Evolutionary conservation across 352 stramenopile genomes (phyloP).

Genomic region (Lagenidium giganteum): DNA sequence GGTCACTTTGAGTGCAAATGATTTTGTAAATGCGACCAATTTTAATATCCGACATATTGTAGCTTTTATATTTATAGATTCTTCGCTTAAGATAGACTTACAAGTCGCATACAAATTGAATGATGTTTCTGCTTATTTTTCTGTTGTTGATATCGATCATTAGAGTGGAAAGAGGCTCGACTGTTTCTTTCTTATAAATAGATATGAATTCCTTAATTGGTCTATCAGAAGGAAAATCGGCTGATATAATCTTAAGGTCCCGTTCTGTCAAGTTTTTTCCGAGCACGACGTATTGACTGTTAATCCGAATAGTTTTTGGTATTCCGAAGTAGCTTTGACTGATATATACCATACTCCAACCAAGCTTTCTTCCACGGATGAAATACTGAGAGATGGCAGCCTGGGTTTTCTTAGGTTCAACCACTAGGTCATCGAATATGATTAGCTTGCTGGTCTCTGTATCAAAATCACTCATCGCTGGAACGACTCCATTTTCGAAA

Average conservation of each 20-base stretch:
- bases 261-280: slow-evolving; percentile 3
- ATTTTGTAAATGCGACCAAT: too few species aligned
- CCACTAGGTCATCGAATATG: slow-evolving; percentile 8
- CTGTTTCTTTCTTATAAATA: slow-evolving; percentile 7
- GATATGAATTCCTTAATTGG: slow-evolving; percentile 2
- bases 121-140: slow-evolving; percentile 9
- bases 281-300: slow-evolving; percentile 7
- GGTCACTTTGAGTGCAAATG: too few species aligned
- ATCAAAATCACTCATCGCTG: slow-evolving; percentile 6
- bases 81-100: too few species aligned
- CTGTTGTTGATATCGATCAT: slow-evolving; percentile 8
- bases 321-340: slow-evolving; percentile 9
- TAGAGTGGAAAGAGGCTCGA: slow-evolving; percentile 1
- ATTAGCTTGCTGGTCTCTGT: slow-evolving; percentile 8
- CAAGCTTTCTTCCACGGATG: slow-evolving; percentile 7
- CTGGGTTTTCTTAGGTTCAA: slow-evolving; percentile 9
- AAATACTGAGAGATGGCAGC: slow-evolving; percentile 8
- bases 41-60: too few species aligned
- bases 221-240: slow-evolving; percentile 4
- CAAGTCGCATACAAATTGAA: slow-evolving; percentile 1
- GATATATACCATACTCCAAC: slow-evolving; percentile 8
- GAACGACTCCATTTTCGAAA: slow-evolving; percentile 3
- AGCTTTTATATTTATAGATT: too few species aligned
- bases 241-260: slow-evolving; percentile 5
- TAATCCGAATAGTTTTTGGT: slow-evolving; percentile 13